Percentiles rank a stretch among this genome's conserved stretches.
Evolutionary conservation across 2,329 filamentous ascomycete genomes (phyloP).

Genomic region (Alternaria rosae): DNA sequence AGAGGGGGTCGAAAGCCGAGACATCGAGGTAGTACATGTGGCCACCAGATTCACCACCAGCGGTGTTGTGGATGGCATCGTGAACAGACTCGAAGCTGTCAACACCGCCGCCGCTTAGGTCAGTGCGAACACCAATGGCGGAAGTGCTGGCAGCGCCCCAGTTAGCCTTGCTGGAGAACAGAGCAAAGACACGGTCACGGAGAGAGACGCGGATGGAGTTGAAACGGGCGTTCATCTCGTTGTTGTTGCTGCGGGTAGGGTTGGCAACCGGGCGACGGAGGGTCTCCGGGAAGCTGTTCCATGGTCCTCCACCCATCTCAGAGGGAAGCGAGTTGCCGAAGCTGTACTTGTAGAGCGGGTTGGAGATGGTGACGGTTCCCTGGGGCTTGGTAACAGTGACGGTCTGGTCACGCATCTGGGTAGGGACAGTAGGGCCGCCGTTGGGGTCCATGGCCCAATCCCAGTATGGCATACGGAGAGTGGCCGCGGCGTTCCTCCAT

Average conservation of each 20-base stretch:
- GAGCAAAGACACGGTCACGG: slow-evolving; percentile 47
- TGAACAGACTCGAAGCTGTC: slow-evolving; percentile 50
- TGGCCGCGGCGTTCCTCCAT: slow-evolving; percentile 51
- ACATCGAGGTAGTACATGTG: slow-evolving; percentile 77
- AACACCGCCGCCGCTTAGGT: slow-evolving; percentile 35
- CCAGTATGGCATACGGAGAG: slow-evolving; percentile 57
- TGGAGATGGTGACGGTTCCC: slow-evolving; percentile 50
- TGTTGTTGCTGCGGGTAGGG: slow-evolving; percentile 49
- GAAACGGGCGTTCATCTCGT: slow-evolving; percentile 43
- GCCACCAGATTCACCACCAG: slow-evolving; percentile 60
- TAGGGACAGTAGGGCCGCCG: slow-evolving; percentile 38
- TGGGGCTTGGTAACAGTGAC: slow-evolving; percentile 55
- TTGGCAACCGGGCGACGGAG: slow-evolving; percentile 44
- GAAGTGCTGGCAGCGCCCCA: slow-evolving; percentile 43
- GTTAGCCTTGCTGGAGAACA: slow-evolving; percentile 43
- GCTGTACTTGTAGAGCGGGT: slow-evolving; percentile 57
- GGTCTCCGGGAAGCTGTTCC: slow-evolving; percentile 41
- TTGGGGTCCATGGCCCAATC: slow-evolving; percentile 55
- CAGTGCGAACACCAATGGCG: slow-evolving; percentile 41
- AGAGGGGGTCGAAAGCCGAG: slow-evolving; percentile 79
- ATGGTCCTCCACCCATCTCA: slow-evolving; percentile 54
- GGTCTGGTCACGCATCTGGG: slow-evolving; percentile 50
- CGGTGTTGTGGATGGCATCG: slow-evolving; percentile 45
- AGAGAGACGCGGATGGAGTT: slow-evolving; percentile 38
- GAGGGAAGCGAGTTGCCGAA: slow-evolving; percentile 61